Evolutionary conservation across 192 early-diverging fungal species (phyloP), one percentile per base, ranked within the genome.

Genomic region (Rhizoclosmatium sp.): DNA sequence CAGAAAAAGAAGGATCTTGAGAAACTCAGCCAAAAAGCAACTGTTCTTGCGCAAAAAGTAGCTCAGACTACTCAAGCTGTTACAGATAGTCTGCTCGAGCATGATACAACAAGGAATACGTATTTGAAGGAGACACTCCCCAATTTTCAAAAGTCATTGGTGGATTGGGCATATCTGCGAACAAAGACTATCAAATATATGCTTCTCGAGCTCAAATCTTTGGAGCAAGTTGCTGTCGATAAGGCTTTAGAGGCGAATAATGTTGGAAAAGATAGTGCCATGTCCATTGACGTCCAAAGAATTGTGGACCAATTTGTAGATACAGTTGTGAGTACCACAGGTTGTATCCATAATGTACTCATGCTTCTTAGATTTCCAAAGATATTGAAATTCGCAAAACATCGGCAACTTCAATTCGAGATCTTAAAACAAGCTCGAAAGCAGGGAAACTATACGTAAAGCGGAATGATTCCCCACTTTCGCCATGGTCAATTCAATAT

Each of bases 401-500:
- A 12, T 79, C 78, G 1, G 69, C 70, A 41, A 78, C 61, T 56
- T 83, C 48, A 4, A 71, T 81, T 54, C 45, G 68, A 14, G 75
- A 49, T 40, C 48, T 84, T 46, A 31, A 48, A 14, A 69, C 64
- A n/a, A 71, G 71, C 23, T 66, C 76, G 7, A 82, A 71, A 59
- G 77, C 80, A 19, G 83, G 83, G n/a, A 65, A 68, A 41, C 75
- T 84, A 74, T 71, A 82, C 41, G 14, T 84, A 41, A 84, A 84
- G 61, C 75, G 83, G 9, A 82, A 79, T 21, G 81, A 85, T 61
- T 82, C 82, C 51, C 71, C 73, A 14, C 60, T 83, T 4, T 71
- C 81, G 40, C 81, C 81, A 3, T 85, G 84, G 84, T 80, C 79
- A 40, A 71, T 76, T 42, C 77, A 79, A 49, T 80, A 84, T 62